phyloP scores from a whole-genome alignment of 306 rosid species.

The Malus sylvestris region DNA sequence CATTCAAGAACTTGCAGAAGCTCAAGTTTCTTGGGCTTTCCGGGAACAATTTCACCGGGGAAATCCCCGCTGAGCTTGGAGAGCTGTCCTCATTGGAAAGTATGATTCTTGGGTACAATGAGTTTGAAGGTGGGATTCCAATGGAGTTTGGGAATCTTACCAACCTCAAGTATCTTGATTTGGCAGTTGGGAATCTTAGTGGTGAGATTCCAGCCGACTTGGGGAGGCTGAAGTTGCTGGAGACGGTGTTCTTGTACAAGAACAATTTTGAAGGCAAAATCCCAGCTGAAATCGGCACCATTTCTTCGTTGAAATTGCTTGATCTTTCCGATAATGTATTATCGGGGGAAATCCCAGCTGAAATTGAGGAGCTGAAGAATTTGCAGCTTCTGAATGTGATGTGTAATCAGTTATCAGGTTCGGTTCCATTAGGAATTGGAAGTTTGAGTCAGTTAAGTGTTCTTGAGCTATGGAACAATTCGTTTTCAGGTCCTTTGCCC shows the following conservation, averaged over 20 bases:
- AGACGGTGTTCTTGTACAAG: slow-evolving; percentile 74
- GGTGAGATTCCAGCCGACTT: slow-evolving; percentile 66
- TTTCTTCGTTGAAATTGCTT: slow-evolving; percentile 45
- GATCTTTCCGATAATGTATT: slow-evolving; percentile 81
- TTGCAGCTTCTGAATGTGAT: slow-evolving; percentile 77
- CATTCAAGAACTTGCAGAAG: slow-evolving; percentile 57
- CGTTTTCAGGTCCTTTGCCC: slow-evolving; percentile 72
- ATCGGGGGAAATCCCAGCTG: slow-evolving; percentile 67
- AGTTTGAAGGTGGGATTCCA: slow-evolving; percentile 75
- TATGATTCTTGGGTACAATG: slow-evolving; percentile 76
- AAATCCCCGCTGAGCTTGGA: slow-evolving; percentile 71
- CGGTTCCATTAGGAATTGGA: slow-evolving; percentile 62
- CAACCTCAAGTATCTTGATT: slow-evolving; percentile 75
- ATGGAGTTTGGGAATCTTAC: slow-evolving; percentile 74
- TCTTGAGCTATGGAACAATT: slow-evolving; percentile 89
- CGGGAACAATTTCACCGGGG: slow-evolving; percentile 78
- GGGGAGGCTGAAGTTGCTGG: slow-evolving; percentile 47
- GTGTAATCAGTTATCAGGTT: slow-evolving; percentile 68
- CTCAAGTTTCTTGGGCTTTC: slow-evolving; percentile 91
- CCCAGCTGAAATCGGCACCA: slow-evolving; percentile 48
- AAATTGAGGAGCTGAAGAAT: slow-evolving; percentile 53
- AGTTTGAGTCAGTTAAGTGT: slow-evolving; percentile 49
- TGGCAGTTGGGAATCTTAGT: slow-evolving; percentile 76
- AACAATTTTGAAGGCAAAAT: slow-evolving; percentile 61
- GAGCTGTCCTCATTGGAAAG: slow-evolving; percentile 62